These are phyloP conservation scores for Cetraspora pellucida DNA, from an alignment of 192 early-diverging fungal genomes.

Conservation along the genomic window DNA sequence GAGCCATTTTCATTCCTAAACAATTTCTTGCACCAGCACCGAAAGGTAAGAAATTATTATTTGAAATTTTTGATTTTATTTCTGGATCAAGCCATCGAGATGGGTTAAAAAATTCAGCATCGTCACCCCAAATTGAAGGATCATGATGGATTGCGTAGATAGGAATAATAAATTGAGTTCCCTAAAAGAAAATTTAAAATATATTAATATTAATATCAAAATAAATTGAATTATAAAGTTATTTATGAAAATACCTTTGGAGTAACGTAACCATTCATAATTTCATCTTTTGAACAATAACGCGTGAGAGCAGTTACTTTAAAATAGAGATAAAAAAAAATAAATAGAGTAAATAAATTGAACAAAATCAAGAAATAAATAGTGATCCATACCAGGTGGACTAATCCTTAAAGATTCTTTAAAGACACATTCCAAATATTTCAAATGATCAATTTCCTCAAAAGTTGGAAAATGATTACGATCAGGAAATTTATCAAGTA, in stretches of 20 bases:
- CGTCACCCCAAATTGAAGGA: slow-evolving; percentile 49
- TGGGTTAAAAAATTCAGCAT: slow-evolving; percentile 55
- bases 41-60: slow-evolving; percentile 48
- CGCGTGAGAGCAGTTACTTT: slow-evolving; percentile 46
- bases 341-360: too few species aligned
- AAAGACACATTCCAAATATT: slow-evolving; percentile 53
- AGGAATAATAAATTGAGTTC: slow-evolving; percentile 42
- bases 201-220: too few species aligned
- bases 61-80: slow-evolving; percentile 33
- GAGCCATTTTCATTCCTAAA: slow-evolving; percentile 58
- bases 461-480: slow-evolving; percentile 40
- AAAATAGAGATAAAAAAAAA: too few species aligned
- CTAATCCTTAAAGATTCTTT: slow-evolving; percentile 54
- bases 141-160: slow-evolving; percentile 47
- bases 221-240: too few species aligned
- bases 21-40: slow-evolving; percentile 54
- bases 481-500: slow-evolving; percentile 40
- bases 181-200: neutral
- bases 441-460: slow-evolving; percentile 51
- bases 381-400: slow-evolving; percentile 40
- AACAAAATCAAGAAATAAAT: neutral
- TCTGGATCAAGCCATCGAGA: too few species aligned
- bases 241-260: slow-evolving; percentile 59
- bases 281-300: slow-evolving; percentile 38
- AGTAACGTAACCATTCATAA: slow-evolving; percentile 45